These are phyloP conservation scores for Gonium pectorale DNA, from an alignment of 139 green algal genomes.

Conservation along the genomic window DNA sequence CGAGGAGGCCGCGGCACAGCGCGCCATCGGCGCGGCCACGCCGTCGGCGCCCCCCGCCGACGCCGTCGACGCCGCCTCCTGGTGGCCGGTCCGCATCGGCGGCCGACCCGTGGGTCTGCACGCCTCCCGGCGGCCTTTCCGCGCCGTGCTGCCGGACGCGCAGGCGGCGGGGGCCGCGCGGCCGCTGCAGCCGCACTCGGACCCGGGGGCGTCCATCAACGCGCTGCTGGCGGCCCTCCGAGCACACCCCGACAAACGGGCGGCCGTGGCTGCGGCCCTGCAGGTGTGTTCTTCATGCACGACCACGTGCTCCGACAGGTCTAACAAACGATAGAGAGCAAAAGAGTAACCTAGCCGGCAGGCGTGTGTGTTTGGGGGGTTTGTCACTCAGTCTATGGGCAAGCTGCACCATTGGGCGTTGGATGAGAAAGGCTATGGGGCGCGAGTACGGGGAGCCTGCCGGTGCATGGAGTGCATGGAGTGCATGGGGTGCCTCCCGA, in stretches of 20 bases:
- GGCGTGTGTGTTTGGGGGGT: no score
- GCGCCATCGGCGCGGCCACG: not conserved
- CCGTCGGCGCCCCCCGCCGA: not conserved
- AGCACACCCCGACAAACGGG: conserved; percentile 8
- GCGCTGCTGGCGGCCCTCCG: conserved; percentile 20
- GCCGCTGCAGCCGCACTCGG: not conserved
- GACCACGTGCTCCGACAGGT: no score
- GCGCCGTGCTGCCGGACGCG: not conserved
- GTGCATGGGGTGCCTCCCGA: no score
- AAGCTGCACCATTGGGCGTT: no score
- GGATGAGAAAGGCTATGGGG: no score
- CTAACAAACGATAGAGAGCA: no score
- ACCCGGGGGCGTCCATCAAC: conserved; percentile 13
- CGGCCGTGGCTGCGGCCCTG: conserved; percentile 39
- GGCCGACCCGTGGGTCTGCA: conserved; percentile 16
- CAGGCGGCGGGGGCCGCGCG: not conserved
- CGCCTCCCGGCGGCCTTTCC: conserved; percentile 24
- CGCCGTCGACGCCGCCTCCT: not conserved
- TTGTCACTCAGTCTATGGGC: no score
- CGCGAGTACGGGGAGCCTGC: no score
- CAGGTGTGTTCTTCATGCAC: no score
- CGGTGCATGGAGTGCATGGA: no score
- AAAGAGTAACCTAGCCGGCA: no score
- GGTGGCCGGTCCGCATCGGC: not conserved
- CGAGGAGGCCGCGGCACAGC: conserved; percentile 15